Conservation (phyloP, 2,329 filamentous ascomycete genomes). For the Boeremia lycopersici region DNA sequence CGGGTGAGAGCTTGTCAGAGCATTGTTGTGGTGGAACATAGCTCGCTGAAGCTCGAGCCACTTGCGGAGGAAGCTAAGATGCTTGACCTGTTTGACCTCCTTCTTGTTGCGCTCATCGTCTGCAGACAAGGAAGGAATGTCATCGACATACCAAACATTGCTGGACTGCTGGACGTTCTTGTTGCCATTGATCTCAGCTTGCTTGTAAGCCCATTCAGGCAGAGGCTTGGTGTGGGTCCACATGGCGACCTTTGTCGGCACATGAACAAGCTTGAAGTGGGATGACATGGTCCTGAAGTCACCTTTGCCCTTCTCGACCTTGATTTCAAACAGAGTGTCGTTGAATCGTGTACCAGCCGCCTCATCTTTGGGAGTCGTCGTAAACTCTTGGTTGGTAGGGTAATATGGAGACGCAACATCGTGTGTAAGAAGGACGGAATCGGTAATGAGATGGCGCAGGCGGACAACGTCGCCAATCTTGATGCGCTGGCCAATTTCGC, state of each 20-base stretch:
- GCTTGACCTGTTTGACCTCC: conserved; percentile 79
- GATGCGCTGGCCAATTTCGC: conserved; percentile 68
- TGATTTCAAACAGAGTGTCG: conserved; percentile 91
- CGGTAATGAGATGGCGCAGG: conserved; percentile 83
- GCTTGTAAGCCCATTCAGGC: conserved; percentile 97
- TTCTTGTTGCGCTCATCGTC: conserved; percentile 77
- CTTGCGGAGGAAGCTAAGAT: conserved; percentile 86
- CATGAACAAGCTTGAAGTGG: conserved; percentile 95
- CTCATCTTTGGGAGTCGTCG: conserved; percentile 74
- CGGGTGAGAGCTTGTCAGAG: conserved; percentile 93
- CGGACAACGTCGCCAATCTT: conserved; percentile 85
- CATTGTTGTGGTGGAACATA: conserved; percentile 99
- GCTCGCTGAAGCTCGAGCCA: conserved; percentile 95
- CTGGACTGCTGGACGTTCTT: conserved; percentile 89
- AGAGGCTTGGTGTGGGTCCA: conserved; percentile 96
- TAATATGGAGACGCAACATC: conserved; percentile 96
- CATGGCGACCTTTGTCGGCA: conserved; percentile 96
- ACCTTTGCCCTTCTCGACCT: conserved; percentile 82
- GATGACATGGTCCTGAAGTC: conserved; percentile 90
- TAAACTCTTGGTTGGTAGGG: conserved; percentile 99
- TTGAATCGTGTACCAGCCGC: conserved; percentile 76
- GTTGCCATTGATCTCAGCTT: conserved; percentile 99
- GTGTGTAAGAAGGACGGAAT: conserved; percentile 87
- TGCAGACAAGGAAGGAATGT: conserved; percentile 77
- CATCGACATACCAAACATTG: conserved; percentile 94